A percentile compares a stretch with the other conserved stretches of the same genome.
phyloP scores from a whole-genome alignment of 306 rosid species.

The Ormosia semicastrata region DNA sequence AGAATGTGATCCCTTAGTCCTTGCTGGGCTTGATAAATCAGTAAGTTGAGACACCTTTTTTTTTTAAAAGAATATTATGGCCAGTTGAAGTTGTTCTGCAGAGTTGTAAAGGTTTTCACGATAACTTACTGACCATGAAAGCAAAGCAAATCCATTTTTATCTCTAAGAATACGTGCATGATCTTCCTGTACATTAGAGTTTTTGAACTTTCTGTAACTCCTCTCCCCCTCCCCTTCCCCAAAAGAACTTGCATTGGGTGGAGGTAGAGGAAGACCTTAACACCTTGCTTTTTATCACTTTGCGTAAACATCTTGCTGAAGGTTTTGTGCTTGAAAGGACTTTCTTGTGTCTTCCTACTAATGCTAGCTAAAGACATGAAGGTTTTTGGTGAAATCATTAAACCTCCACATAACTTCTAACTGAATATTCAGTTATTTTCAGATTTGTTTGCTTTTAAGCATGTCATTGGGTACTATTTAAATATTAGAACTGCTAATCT shows the following conservation, averaged over 20 bases:
- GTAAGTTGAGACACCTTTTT: constrained; percentile 42
- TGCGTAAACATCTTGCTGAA: neutral
- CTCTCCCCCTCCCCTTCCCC: neutral
- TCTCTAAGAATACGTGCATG: neutral
- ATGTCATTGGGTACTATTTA: neutral
- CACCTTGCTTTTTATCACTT: neutral
- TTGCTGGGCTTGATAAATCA: constrained; percentile 72
- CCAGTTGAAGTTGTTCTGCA: constrained; percentile 10
- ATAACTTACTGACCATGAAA: neutral
- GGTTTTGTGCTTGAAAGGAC: neutral
- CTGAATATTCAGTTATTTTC: neutral
- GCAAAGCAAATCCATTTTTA: neutral
- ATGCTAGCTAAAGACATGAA: neutral
- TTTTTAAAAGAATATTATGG: neutral
- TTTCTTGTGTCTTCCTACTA: neutral
- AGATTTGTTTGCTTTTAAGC: constrained; percentile 21
- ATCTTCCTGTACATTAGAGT: neutral
- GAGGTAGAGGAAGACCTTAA: neutral
- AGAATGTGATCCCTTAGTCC: constrained; percentile 71
- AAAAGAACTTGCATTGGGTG: neutral
- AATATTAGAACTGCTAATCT: neutral
- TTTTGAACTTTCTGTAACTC: neutral
- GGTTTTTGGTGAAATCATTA: constrained; percentile 11
- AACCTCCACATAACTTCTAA: neutral
- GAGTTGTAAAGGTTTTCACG: neutral